Conservation (phyloP, 2,329 filamentous ascomycete genomes). For the Clathrospora elynae region DNA sequence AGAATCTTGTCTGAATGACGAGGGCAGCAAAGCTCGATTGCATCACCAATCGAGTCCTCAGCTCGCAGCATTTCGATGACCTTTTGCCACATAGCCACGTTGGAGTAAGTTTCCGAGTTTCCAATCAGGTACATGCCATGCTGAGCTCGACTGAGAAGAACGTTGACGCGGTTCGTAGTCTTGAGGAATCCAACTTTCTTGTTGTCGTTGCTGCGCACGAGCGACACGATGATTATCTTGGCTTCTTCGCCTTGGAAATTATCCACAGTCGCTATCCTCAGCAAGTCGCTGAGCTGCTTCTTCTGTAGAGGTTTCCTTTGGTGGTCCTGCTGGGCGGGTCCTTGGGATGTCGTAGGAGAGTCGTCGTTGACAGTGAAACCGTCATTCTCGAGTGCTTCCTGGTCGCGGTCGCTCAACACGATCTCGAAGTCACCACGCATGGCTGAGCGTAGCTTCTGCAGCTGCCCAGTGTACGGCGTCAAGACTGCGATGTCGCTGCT, state of each 20-base stretch:
- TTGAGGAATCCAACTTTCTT: slow-evolving; percentile 67
- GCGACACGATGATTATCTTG: slow-evolving; percentile 69
- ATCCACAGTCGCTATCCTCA: slow-evolving; percentile 66
- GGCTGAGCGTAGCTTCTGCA: slow-evolving; percentile 56
- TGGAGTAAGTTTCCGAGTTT: slow-evolving; percentile 62
- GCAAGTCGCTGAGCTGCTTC: slow-evolving; percentile 26
- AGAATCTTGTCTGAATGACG: slow-evolving; percentile 31
- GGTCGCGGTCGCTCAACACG: slow-evolving; percentile 65
- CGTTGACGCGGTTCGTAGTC: slow-evolving; percentile 70
- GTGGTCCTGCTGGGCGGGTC: slow-evolving; percentile 1
- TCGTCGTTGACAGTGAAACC: slow-evolving; percentile 16
- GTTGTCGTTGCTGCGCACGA: slow-evolving; percentile 70
- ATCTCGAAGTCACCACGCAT: slow-evolving; percentile 62
- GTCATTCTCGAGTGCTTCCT: slow-evolving; percentile 55
- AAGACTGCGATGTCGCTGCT: slow-evolving; percentile 69
- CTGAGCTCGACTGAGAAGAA: slow-evolving; percentile 67
- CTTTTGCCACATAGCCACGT: slow-evolving; percentile 66
- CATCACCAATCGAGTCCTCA: slow-evolving; percentile 16
- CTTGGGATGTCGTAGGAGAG: not conserved
- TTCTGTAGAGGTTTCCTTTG: slow-evolving; percentile 20
- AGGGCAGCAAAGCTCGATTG: slow-evolving; percentile 31
- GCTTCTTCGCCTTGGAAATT: slow-evolving; percentile 81
- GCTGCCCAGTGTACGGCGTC: slow-evolving; percentile 67
- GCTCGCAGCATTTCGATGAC: slow-evolving; percentile 60
- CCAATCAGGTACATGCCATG: slow-evolving; percentile 75